Evolutionary conservation across 176 grass and related monocot genomes (phyloP).

Genomic region (Avena atlantica): DNA sequence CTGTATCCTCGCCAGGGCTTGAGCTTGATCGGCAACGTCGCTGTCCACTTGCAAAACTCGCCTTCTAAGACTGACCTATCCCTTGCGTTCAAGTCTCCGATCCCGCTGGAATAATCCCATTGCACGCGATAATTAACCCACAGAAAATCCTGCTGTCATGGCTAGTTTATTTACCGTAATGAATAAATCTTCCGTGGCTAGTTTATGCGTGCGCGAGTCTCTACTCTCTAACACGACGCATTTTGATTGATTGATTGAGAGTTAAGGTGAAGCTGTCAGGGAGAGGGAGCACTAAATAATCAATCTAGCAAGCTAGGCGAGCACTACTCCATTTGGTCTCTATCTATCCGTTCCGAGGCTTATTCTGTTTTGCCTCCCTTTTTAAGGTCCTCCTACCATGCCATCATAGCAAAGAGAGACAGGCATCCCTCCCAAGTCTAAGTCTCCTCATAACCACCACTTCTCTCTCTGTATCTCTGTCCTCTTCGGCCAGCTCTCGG

Average conservation of each 20-base stretch:
- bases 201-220: neutral
- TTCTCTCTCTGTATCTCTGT: conserved; percentile 18
- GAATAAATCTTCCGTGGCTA: neutral
- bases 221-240: conserved; percentile 13
- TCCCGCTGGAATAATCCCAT: conserved; percentile 17
- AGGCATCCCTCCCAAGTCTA: neutral
- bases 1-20: neutral
- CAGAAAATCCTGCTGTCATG: too few relatives aligned
- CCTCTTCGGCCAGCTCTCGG: conserved; percentile 19
- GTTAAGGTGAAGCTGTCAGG: conserved; percentile 34
- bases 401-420: neutral
- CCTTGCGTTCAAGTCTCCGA: conserved; percentile 64
- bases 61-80: conserved; percentile 55
- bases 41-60: conserved; percentile 59
- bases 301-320: neutral
- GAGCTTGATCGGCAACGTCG: neutral
- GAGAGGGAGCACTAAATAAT: neutral
- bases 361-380: conserved; percentile 44
- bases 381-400: conserved; percentile 45
- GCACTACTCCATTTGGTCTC: conserved; percentile 41
- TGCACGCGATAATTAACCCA: neutral
- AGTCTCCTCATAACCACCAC: neutral
- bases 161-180: too few relatives aligned
- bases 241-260: conserved; percentile 2
- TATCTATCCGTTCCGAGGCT: conserved; percentile 46